Percentiles rank a stretch among this genome's conserved stretches.
Evolutionary conservation across 768 basidiomycete species (phyloP).

Genomic region (Goffeauzyma gilvescens): DNA sequence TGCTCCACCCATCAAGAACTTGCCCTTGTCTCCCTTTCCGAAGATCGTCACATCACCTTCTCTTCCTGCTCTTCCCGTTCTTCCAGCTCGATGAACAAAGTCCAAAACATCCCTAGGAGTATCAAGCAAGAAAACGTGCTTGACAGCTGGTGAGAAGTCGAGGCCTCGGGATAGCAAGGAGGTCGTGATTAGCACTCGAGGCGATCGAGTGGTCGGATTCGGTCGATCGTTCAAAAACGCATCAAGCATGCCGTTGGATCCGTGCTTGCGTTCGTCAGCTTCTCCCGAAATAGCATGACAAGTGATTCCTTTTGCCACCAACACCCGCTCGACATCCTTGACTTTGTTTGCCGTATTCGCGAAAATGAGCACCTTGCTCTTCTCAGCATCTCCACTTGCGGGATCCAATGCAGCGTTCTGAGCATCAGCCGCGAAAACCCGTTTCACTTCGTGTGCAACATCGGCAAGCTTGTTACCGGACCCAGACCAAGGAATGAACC

Average conservation of each 20-base stretch:
- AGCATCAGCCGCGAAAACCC: constrained; percentile 46
- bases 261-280: constrained; percentile 42
- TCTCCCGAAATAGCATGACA: constrained; percentile 41
- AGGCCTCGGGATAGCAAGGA: constrained; percentile 77
- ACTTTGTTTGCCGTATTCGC: constrained; percentile 60
- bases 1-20: not conserved
- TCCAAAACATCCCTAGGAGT: constrained; percentile 77
- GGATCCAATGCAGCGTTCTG: not conserved
- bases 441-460: constrained; percentile 52
- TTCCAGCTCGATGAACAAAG: constrained; percentile 76
- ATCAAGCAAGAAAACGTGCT: constrained; percentile 71
- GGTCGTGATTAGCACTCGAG: constrained; percentile 58
- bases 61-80: constrained; percentile 48
- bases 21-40: constrained; percentile 10
- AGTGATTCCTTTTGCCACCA: constrained; percentile 47
- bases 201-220: not conserved
- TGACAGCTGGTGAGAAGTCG: constrained; percentile 60
- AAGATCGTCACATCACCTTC: constrained; percentile 26
- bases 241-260: constrained; percentile 56
- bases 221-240: constrained; percentile 41
- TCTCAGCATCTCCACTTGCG: constrained; percentile 21
- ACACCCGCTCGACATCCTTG: constrained; percentile 41
- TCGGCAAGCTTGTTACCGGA: constrained; percentile 58
- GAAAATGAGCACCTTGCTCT: constrained; percentile 62
- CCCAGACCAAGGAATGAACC: constrained; percentile 56